Base-by-base conservation (phyloP, 441 rosid genomes). In the Croton laevigatus region DNA sequence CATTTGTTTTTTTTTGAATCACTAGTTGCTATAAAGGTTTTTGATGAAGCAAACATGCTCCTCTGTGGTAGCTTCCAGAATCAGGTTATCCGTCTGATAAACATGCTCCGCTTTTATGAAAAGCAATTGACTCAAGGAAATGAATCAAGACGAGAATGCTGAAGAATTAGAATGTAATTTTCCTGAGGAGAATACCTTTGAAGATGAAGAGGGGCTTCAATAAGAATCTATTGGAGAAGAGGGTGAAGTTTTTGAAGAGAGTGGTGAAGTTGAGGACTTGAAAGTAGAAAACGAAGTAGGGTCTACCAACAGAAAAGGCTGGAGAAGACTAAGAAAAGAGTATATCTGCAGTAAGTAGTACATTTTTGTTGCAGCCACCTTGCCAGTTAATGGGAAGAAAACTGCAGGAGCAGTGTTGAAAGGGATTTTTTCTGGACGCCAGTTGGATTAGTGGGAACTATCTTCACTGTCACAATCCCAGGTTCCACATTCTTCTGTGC, bases 1-100 rank as follows among this genome's bases (percentile, higher is more conserved):
- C 34, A 9, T 17, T 12, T 23, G 6, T 1, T 9, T 10, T 45
- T 23, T 8, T 48, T 59, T 59, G 37, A 11, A 22, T 68, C 68
- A 77, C 54, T 36, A 19, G 34, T 6, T 42, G 5, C 55, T 34
- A 71, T 66, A 38, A 66, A 94, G 97, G 99, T 94, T 32, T 88
- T 92, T 75, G 99, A 94, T 87, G 99, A 94, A 82, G 99, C 98
- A 45, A 98, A 92, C 79, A 88, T 94, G 99, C 98, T 94, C 79
- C 88, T 94, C 23, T 82, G 91, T 16, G 97, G 97, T 71, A 78
- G 97, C 80, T 92, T 94, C 77, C 91, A 89, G 81, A 89, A 92
- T 81, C 96, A 92, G 75, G 87, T 92, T 69, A 77, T 89, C 49
- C 91, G 96, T 75, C 86, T 94, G 48, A 80, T 89, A 61, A 80